Evolutionary conservation across 1,284 basidiomycete genomes (phyloP).

Genomic region (Xerocomus minutiporus): DNA sequence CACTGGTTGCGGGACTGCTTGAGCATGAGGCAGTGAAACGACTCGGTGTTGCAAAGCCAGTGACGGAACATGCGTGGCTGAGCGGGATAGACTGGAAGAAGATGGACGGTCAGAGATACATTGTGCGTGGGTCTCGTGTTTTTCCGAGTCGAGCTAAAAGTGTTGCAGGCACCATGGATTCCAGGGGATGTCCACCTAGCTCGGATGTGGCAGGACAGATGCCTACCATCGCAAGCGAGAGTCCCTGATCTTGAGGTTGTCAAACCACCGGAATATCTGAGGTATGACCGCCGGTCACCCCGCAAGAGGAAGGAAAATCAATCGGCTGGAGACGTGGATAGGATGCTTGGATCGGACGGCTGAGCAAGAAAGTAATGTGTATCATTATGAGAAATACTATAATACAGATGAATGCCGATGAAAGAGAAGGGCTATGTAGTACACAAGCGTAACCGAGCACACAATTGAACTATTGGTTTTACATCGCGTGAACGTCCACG

Average conservation of each 20-base stretch:
- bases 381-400: not conserved
- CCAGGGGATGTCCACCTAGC: conserved; percentile 19
- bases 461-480: conserved; percentile 19
- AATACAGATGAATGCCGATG: not conserved
- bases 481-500: conserved; percentile 26
- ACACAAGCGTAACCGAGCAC: conserved; percentile 18
- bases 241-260: conserved; percentile 24
- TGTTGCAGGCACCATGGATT: conserved; percentile 31
- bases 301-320: conserved; percentile 4
- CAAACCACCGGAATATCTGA: conserved; percentile 22
- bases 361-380: too few species aligned
- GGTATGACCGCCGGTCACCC: conserved; percentile 35
- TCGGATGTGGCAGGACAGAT: conserved; percentile 25
- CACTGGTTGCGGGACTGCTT: conserved; percentile 41
- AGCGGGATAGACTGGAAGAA: conserved; percentile 42
- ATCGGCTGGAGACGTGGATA: too few species aligned
- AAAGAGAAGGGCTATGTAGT: conserved; percentile 3
- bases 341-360: too few species aligned
- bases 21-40: conserved; percentile 34
- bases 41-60: conserved; percentile 35
- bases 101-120: conserved; percentile 37
- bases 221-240: conserved; percentile 18
- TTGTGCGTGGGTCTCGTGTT: conserved; percentile 33
- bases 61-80: conserved; percentile 39
- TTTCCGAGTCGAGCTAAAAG: conserved; percentile 1